A percentile compares a stretch with the other conserved stretches of the same genome.
Conservation (phyloP, 306 rosid genomes). For the Medicago ruthenica region DNA sequence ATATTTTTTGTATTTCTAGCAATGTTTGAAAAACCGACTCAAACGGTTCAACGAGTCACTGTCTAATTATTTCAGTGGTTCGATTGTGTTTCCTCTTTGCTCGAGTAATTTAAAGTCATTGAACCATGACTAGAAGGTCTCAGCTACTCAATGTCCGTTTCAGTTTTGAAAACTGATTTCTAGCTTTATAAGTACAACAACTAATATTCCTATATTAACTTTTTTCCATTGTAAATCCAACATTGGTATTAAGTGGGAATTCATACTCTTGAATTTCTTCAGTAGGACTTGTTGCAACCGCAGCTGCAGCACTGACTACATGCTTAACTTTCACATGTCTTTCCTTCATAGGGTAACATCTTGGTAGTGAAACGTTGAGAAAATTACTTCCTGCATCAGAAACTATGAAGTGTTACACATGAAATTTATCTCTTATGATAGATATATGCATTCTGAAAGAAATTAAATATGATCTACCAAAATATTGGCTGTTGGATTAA, state of each 20-base stretch:
- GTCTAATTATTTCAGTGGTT: too few relatives aligned
- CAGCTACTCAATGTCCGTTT: too few relatives aligned
- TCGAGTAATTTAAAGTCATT: too few relatives aligned
- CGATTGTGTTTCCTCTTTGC: too few relatives aligned
- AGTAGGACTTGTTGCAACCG: conserved; percentile 55
- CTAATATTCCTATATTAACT: background rate
- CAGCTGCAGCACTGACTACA: conserved; percentile 62
- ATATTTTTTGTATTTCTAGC: too few relatives aligned
- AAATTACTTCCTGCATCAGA: conserved; percentile 64
- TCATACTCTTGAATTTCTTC: conserved; percentile 73
- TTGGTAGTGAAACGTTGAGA: conserved; percentile 55
- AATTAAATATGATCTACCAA: too few relatives aligned
- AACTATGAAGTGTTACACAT: conserved; percentile 30
- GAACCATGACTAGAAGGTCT: too few relatives aligned
- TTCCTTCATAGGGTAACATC: conserved; percentile 44
- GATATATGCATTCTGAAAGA: background rate
- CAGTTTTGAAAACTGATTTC: background rate
- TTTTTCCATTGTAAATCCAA: background rate
- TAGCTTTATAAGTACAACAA: background rate
- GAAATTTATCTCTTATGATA: background rate
- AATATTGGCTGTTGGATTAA: too few relatives aligned
- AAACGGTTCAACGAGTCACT: too few relatives aligned
- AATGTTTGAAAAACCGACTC: too few relatives aligned
- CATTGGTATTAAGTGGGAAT: conserved; percentile 26
- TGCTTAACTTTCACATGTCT: conserved; percentile 51